Percentiles rank a stretch among this genome's conserved stretches.
Conservation (phyloP, 2,329 filamentous ascomycete species). For the Mariannaea elegans region DNA sequence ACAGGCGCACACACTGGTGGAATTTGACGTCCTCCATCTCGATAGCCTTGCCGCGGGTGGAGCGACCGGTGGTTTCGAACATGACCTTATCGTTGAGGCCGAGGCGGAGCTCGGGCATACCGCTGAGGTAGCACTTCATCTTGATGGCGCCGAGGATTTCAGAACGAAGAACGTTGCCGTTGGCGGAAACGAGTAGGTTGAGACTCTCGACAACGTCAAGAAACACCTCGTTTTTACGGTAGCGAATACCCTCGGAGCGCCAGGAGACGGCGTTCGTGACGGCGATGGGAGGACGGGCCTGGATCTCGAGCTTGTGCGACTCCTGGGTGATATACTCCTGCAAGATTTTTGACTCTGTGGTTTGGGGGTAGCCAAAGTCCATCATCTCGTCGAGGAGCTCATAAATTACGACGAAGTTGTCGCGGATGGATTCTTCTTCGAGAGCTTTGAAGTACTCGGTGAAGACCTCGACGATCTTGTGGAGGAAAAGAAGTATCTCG, state of each 20-base stretch:
- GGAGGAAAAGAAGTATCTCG: conserved; percentile 96
- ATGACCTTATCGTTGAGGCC: conserved; percentile 99
- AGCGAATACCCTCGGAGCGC: conserved; percentile 97
- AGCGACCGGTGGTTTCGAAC: conserved; percentile 97
- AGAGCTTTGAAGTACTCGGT: conserved; percentile 99
- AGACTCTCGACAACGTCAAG: conserved; percentile 96
- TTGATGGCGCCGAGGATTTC: conserved; percentile 98
- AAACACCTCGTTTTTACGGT: conserved; percentile 99
- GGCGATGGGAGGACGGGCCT: conserved; percentile 94
- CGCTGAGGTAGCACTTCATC: conserved; percentile 99
- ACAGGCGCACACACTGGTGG: conserved; percentile 95
- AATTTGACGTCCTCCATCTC: conserved; percentile 99
- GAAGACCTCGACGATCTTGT: conserved; percentile 98
- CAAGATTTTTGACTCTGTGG: conserved; percentile 96
- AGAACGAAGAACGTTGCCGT: conserved; percentile 92
- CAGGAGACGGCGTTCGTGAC: conserved; percentile 98
- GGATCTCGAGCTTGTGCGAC: conserved; percentile 97
- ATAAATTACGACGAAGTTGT: conserved; percentile 99
- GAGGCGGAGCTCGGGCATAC: conserved; percentile 94
- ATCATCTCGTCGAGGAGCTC: conserved; percentile 99
- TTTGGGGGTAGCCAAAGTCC: conserved; percentile 99
- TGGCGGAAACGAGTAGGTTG: conserved; percentile 92
- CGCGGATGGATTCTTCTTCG: conserved; percentile 97
- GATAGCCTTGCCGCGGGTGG: conserved; percentile 94
- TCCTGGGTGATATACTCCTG: conserved; percentile 99